phyloP scores from a whole-genome alignment of 257 asterid genomes.

The Nicotiana attenuata region DNA sequence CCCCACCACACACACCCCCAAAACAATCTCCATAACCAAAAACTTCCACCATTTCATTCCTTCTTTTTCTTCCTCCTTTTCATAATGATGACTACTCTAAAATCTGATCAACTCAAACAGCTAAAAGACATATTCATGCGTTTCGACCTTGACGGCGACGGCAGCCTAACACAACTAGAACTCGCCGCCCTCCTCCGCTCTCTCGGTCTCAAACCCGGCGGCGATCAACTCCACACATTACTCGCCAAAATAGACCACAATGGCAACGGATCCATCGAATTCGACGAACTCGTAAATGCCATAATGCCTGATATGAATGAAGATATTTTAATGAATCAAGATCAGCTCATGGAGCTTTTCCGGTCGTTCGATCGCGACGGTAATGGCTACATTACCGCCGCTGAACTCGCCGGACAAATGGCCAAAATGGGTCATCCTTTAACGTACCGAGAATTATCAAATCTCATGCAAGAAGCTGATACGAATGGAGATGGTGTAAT shows the following conservation, averaged over 20 bases:
- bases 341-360: constrained; percentile 47
- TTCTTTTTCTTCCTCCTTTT: neutral
- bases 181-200: constrained; percentile 50
- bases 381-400: constrained; percentile 43
- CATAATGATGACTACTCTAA: constrained; percentile 27
- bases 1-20: neutral
- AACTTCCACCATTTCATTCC: neutral
- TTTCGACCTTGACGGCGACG: constrained; percentile 45
- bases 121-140: constrained; percentile 41
- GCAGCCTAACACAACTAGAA: constrained; percentile 48
- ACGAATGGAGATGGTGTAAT: constrained; percentile 61
- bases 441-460: constrained; percentile 34
- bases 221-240: constrained; percentile 37
- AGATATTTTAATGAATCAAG: constrained; percentile 40
- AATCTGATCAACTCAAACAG: constrained; percentile 37
- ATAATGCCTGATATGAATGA: constrained; percentile 46
- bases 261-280: constrained; percentile 49
- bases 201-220: constrained; percentile 39
- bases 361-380: constrained; percentile 52
- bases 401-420: constrained; percentile 53
- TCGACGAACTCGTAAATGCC: constrained; percentile 43
- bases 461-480: constrained; percentile 50
- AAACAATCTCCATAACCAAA: neutral
- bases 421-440: constrained; percentile 52
- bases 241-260: constrained; percentile 42